Base-by-base conservation (phyloP, 2,329 filamentous ascomycete genomes). In the Cercospora brassicicola region DNA sequence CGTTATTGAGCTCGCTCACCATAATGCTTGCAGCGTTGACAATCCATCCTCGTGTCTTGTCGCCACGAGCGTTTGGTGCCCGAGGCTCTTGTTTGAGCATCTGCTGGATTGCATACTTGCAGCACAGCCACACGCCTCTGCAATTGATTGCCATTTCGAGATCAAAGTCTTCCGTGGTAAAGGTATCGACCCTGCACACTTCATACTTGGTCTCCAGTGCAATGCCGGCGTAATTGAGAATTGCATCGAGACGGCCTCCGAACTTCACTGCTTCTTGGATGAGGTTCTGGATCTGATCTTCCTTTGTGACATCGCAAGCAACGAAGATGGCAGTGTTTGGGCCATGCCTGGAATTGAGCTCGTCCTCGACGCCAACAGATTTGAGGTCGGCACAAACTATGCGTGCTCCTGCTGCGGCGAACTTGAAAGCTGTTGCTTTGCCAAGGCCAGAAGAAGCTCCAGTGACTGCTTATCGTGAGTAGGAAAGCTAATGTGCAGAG, bases 1-100 rank as follows among this genome's bases (percentile, higher is more conserved):
- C 11, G n/a, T 2, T 18, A 3, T 13, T 51, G 64, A 4, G 8
- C n/a, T 10, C 31, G 42, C 48, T 61, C 28, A 82, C 83, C 59
- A 78, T 76, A 10, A 84, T 80, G 9, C 80, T 83, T 0, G 82
- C 79, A 2, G 82, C 81, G 64, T 86, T 86, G 15, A 86, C 78
- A 61, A 86, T 83, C 81, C 82, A 85, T 0, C 84, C 84, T 55
- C 82, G 71, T 1, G 72, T 75, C 45, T 71, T 57, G 23, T 84
- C 81, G 10, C 83, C 81, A 2, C 73, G 73, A 3, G 70, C 73
- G 13, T 79, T 74, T 33, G 68, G 64, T 55, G 65, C 69, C 10
- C 69, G 63, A 0, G 78, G 80, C 20, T 79, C 78, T 67, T 82
- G 81, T 26, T 69, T 69, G n/a, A 82, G 65, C 80, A 82, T 81